Evolutionary conservation across 2,329 filamentous ascomycete species (phyloP).

Genomic region (Fusarium sp.): DNA sequence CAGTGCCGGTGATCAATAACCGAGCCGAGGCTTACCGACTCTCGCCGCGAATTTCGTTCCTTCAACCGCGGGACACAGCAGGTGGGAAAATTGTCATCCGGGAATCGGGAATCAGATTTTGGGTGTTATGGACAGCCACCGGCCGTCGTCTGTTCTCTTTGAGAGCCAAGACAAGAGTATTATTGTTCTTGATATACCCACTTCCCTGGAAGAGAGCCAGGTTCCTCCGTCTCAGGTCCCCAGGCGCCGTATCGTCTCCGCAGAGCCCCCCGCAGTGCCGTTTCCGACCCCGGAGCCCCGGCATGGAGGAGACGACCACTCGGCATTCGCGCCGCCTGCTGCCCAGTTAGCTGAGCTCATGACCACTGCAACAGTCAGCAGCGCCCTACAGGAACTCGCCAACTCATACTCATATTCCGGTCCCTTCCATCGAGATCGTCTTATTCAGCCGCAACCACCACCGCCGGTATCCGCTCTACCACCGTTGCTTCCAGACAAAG

Average conservation of each 20-base stretch:
- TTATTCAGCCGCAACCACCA: constrained; percentile 28
- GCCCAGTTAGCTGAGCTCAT: constrained; percentile 69
- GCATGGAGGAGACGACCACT: constrained; percentile 46
- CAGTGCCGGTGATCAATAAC: constrained; percentile 44
- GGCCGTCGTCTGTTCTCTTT: constrained; percentile 52
- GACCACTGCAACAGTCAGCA: constrained; percentile 61
- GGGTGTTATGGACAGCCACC: constrained; percentile 26
- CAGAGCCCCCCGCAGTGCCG: constrained; percentile 58
- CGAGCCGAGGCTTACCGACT: constrained; percentile 51
- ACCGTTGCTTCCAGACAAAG: constrained; percentile 57
- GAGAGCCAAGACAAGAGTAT: constrained; percentile 58
- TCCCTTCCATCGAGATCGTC: constrained; percentile 63
- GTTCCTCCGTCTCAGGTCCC: constrained; percentile 57
- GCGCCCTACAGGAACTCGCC: constrained; percentile 59
- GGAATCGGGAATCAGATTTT: constrained; percentile 1
- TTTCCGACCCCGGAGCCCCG: constrained; percentile 67
- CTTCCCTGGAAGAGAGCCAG: constrained; percentile 77
- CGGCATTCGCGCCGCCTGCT: constrained; percentile 55
- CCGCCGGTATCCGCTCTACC: constrained; percentile 19
- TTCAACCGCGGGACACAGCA: constrained; percentile 26
- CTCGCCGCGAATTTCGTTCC: constrained; percentile 36
- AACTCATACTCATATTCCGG: constrained; percentile 53
- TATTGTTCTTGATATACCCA: constrained; percentile 76
- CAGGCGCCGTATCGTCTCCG: constrained; percentile 61
- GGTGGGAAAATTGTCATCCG: constrained; percentile 28